Percentiles rank a stretch among this genome's conserved stretches.
Conservation (phyloP, 2,329 filamentous ascomycete genomes). For the Penicillium sp. region DNA sequence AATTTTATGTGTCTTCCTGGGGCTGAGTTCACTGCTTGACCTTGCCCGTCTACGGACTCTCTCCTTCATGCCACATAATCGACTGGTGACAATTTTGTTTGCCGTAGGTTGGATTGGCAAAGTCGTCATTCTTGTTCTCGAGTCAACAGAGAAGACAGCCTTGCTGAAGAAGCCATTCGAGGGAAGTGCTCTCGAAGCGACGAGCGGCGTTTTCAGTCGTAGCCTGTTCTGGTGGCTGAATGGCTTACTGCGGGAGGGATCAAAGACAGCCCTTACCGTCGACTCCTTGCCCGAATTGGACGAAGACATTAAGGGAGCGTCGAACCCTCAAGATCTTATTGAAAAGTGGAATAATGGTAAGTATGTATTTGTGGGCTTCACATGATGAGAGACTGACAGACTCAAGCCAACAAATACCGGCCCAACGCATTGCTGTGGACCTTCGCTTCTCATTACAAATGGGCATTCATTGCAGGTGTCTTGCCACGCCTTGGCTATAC, state of each 20-base stretch:
- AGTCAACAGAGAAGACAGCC: constrained; percentile 43
- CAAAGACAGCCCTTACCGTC: constrained; percentile 32
- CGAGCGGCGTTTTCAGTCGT: constrained; percentile 27
- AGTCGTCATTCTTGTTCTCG: constrained; percentile 41
- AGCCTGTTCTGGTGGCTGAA: constrained; percentile 41
- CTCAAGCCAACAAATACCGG: constrained; percentile 14
- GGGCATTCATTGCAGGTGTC: constrained; percentile 23
- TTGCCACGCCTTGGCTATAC: constrained; percentile 40
- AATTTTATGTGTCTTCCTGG: constrained; percentile 12
- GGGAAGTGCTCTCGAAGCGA: constrained; percentile 20
- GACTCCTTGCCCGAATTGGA: constrained; percentile 44
- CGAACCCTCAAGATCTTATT: constrained; percentile 30
- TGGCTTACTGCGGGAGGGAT: constrained; percentile 29
- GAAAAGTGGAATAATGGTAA: constrained; percentile 33
- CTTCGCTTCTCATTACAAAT: constrained; percentile 18
- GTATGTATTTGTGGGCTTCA: neutral
- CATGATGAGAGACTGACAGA: neutral
- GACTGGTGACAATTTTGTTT: constrained; percentile 8
- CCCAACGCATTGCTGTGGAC: constrained; percentile 21
- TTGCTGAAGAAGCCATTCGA: constrained; percentile 15
- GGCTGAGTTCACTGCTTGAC: constrained; percentile 13
- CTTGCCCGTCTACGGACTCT: constrained; percentile 19
- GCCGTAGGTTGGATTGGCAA: constrained; percentile 33
- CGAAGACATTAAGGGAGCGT: constrained; percentile 26
- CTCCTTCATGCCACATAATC: constrained; percentile 12